These are phyloP conservation scores for Oryza glaberrima DNA, from an alignment of 176 grass and related monocot genomes.

Conservation along the genomic window DNA sequence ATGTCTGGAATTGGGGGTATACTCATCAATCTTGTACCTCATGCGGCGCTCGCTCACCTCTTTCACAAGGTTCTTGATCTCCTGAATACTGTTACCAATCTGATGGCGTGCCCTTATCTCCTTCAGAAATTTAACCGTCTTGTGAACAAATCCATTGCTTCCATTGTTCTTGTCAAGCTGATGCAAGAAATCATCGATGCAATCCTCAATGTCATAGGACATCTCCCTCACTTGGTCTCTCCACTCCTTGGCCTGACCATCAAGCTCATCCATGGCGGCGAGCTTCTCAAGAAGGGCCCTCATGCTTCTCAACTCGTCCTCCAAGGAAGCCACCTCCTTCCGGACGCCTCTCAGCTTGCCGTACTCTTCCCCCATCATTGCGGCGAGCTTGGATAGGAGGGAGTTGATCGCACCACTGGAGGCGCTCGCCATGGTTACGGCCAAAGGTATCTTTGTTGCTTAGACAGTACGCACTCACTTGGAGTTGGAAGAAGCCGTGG, in stretches of 20 bases:
- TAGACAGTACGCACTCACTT: too few species aligned
- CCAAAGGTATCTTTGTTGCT: neutral
- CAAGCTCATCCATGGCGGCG: neutral
- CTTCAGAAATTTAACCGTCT: neutral
- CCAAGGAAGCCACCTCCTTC: neutral
- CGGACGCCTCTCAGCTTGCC: neutral
- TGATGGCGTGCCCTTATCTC: neutral
- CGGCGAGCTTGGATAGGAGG: slow-evolving; percentile 4
- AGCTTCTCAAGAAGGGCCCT: slow-evolving; percentile 16
- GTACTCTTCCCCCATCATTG: slow-evolving; percentile 29
- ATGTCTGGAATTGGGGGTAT: neutral
- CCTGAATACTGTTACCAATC: slow-evolving; percentile 8
- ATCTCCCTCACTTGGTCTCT: slow-evolving; percentile 19
- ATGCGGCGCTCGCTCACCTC: neutral
- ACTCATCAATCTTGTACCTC: slow-evolving; percentile 25
- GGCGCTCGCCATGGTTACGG: neutral
- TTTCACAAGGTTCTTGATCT: slow-evolving; percentile 17
- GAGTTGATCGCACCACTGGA: slow-evolving; percentile 8
- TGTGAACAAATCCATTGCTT: neutral
- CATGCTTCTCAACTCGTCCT: slow-evolving; percentile 3
- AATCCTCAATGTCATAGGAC: slow-evolving; percentile 21
- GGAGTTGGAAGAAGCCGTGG: too few species aligned
- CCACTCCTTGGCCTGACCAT: slow-evolving; percentile 9
- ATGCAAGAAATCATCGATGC: slow-evolving; percentile 22
- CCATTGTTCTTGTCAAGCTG: neutral